These are phyloP conservation scores for Sanguinoderma infundibulare DNA, from an alignment of 1,284 basidiomycete species.

Conservation along the genomic window DNA sequence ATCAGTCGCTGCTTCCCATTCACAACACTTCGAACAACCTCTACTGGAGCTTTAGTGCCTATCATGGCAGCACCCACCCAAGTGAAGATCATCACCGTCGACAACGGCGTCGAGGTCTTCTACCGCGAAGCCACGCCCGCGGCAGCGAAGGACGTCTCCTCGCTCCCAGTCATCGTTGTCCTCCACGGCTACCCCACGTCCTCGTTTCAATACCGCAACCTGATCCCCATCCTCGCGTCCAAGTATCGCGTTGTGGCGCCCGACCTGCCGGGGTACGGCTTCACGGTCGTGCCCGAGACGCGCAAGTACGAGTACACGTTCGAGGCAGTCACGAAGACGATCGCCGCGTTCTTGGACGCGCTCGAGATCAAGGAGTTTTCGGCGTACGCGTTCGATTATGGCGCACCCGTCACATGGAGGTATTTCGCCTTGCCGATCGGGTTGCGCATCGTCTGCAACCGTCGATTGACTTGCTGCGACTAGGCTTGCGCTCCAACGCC, in stretches of 20 bases:
- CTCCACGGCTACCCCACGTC: constrained; percentile 55
- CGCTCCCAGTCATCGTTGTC: constrained; percentile 43
- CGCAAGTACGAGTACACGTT: constrained; percentile 46
- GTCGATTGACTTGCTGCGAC: neutral
- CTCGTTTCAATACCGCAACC: constrained; percentile 50
- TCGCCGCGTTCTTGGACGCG: constrained; percentile 45
- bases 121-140: constrained; percentile 45
- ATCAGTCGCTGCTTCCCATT: no score
- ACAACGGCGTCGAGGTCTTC: constrained; percentile 43
- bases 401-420: constrained; percentile 46
- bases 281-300: constrained; percentile 43
- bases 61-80: constrained; percentile 18
- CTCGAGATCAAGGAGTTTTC: constrained; percentile 43
- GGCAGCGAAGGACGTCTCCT: constrained; percentile 12
- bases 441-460: neutral
- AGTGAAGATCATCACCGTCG: constrained; percentile 34
- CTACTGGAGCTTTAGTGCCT: neutral
- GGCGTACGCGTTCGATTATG: constrained; percentile 56
- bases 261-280: constrained; percentile 54
- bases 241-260: constrained; percentile 52
- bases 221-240: constrained; percentile 46
- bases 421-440: no score
- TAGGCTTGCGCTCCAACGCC: constrained; percentile 48
- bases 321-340: constrained; percentile 42
- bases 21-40: neutral